phyloP scores from a whole-genome alignment of 108 stramenopile species.

The Nitzschia sp. region DNA sequence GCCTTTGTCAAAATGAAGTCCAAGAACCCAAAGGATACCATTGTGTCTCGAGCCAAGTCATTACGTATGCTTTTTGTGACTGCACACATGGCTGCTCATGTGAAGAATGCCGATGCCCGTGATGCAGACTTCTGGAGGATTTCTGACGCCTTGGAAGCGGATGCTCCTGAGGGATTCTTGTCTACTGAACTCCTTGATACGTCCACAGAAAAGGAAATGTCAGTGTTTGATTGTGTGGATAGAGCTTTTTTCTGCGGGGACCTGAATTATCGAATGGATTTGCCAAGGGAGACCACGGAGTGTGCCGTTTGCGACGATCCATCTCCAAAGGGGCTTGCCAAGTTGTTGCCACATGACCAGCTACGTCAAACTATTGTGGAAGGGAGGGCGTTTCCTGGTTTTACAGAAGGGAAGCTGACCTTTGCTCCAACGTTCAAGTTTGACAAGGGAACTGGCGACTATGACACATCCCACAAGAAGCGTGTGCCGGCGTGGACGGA shows the following conservation, averaged over 20 bases:
- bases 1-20: slow-evolving; percentile 69
- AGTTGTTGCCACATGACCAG: slow-evolving; percentile 76
- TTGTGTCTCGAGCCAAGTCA: slow-evolving; percentile 36
- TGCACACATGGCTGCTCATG: slow-evolving; percentile 86
- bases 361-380: slow-evolving; percentile 59
- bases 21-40: slow-evolving; percentile 11
- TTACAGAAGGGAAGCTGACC: slow-evolving; percentile 73
- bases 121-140: slow-evolving; percentile 87
- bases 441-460: slow-evolving; percentile 72
- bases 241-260: slow-evolving; percentile 84
- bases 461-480: slow-evolving; percentile 86
- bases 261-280: slow-evolving; percentile 81
- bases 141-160: slow-evolving; percentile 73
- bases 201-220: slow-evolving; percentile 17
- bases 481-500: slow-evolving; percentile 90
- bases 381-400: slow-evolving; percentile 65
- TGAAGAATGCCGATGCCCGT: slow-evolving; percentile 79
- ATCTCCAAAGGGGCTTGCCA: background rate
- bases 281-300: slow-evolving; percentile 74
- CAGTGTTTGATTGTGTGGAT: slow-evolving; percentile 68
- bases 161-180: slow-evolving; percentile 73
- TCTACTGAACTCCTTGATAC: slow-evolving; percentile 18
- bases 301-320: slow-evolving; percentile 31
- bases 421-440: slow-evolving; percentile 89
- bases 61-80: slow-evolving; percentile 75